phyloP scores from a whole-genome alignment of 345 rosid genomes.

The Populus davidiana region DNA sequence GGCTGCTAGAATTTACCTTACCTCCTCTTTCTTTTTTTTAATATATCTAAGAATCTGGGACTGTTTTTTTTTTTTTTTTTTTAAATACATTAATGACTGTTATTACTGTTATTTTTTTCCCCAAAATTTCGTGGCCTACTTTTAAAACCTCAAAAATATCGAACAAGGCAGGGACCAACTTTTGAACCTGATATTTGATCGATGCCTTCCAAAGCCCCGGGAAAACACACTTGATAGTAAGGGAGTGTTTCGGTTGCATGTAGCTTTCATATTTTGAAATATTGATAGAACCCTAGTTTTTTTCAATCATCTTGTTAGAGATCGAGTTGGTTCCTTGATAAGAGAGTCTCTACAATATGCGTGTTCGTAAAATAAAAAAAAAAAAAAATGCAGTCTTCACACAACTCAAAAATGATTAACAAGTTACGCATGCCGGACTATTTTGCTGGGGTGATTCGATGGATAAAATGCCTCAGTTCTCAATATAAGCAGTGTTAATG shows the following conservation, averaged over 20 bases:
- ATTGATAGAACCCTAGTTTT: no score
- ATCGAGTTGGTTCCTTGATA: no score
- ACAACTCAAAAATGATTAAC: background rate
- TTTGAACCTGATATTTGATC: background rate
- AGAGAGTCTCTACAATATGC: no score
- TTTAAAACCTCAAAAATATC: no score
- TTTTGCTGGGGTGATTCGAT: background rate
- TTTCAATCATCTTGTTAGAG: no score
- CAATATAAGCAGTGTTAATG: background rate
- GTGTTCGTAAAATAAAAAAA: no score
- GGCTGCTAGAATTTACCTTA: background rate
- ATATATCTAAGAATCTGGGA: background rate
- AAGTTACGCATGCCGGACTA: background rate
- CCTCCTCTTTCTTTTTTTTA: background rate
- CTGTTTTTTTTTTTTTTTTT: no score
- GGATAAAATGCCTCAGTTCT: background rate
- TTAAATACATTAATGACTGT: background rate
- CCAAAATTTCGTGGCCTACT: no score
- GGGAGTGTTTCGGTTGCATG: background rate
- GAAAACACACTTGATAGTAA: background rate
- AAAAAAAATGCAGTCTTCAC: no score
- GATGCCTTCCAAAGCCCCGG: background rate
- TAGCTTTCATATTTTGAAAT: background rate
- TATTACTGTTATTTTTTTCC: background rate
- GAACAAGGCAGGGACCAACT: background rate